Conservation (phyloP, 768 basidiomycete genomes). For the Leccinum ochraceum region DNA sequence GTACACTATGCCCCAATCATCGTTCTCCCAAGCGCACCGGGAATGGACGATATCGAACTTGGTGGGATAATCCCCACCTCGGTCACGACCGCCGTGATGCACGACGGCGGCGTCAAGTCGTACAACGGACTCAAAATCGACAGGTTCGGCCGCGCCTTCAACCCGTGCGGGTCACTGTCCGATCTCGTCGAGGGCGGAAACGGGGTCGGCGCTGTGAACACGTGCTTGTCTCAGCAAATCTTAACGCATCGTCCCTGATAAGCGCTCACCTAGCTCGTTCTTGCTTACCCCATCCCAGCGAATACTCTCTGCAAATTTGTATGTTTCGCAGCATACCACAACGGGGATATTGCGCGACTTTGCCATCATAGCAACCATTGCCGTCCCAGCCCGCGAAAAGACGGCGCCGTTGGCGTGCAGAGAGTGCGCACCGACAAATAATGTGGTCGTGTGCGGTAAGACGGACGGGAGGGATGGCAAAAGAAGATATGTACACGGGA, state of each 20-base stretch:
- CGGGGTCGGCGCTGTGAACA: constrained; percentile 29
- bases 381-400: constrained; percentile 92
- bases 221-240: constrained; percentile 4
- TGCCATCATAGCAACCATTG: constrained; percentile 95
- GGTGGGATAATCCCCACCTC: constrained; percentile 96
- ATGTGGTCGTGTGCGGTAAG: constrained; percentile 78
- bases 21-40: constrained; percentile 54
- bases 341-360: constrained; percentile 89
- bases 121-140: constrained; percentile 88
- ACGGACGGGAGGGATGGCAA: constrained; percentile 81
- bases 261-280: constrained; percentile 83
- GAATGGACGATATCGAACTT: constrained; percentile 84
- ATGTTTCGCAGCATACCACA: constrained; percentile 96
- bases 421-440: constrained; percentile 92
- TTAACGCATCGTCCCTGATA: not conserved
- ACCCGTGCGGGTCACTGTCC: constrained; percentile 15
- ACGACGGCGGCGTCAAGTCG: constrained; percentile 89
- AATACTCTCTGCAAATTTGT: constrained; percentile 94
- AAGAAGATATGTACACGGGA: constrained; percentile 91
- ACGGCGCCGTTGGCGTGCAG: constrained; percentile 94
- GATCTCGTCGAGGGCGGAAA: constrained; percentile 21
- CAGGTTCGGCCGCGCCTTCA: constrained; percentile 49
- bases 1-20: constrained; percentile 23
- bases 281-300: constrained; percentile 93
- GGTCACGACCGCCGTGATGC: constrained; percentile 94